phyloP scores from a whole-genome alignment of 306 rosid genomes.

The Prunus davidiana region DNA sequence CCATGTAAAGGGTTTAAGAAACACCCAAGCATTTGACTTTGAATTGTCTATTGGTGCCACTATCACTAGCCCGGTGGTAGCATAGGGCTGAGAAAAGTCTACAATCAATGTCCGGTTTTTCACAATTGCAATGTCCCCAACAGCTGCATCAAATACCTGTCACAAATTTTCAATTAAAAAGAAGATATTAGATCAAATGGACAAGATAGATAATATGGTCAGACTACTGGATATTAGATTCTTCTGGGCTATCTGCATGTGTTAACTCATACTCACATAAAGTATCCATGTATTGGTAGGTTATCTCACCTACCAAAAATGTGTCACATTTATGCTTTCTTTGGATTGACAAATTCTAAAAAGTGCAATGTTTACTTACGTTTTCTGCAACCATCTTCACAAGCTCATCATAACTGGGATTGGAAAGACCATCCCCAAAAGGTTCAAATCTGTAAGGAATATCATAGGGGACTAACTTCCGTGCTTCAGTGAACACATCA shows the following conservation, averaged over 20 bases:
- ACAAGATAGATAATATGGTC: background rate
- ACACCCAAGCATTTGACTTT: constrained; percentile 84
- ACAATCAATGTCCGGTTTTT: constrained; percentile 73
- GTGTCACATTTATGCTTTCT: background rate
- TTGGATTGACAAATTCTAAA: constrained; percentile 8
- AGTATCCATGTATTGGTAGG: constrained; percentile 10
- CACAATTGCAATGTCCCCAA: constrained; percentile 93
- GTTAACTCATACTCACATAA: constrained; percentile 9
- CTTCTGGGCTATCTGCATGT: background rate
- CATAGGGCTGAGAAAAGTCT: constrained; percentile 95
- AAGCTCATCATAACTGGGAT: constrained; percentile 69
- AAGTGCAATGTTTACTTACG: constrained; percentile 43
- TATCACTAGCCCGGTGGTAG: constrained; percentile 78
- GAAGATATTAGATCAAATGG: background rate
- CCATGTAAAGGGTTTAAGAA: constrained; percentile 76
- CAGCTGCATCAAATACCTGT: constrained; percentile 84
- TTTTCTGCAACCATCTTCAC: constrained; percentile 58
- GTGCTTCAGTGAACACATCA: constrained; percentile 70
- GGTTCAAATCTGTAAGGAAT: constrained; percentile 69
- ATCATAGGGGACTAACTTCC: constrained; percentile 61
- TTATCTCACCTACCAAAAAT: constrained; percentile 6
- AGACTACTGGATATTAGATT: background rate
- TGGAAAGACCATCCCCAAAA: constrained; percentile 68
- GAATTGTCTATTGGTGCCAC: constrained; percentile 67
- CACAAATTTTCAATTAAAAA: constrained; percentile 26